Conservation (phyloP, 192 early-diverging fungal species). For the Coemansia sp. region DNA sequence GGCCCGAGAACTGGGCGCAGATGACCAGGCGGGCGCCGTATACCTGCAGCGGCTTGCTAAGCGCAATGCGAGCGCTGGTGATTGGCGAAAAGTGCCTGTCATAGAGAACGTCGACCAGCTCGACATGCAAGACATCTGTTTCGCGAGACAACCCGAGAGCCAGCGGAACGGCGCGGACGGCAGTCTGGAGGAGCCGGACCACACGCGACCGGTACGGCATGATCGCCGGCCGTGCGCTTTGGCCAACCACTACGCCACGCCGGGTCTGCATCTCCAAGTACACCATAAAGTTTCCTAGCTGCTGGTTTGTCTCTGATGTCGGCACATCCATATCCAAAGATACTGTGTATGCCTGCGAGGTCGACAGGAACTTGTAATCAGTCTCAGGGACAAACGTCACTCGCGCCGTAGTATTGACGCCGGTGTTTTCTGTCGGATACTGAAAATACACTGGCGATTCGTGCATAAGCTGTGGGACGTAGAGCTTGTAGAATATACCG, state of each 20-base stretch:
- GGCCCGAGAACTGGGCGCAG: conserved; percentile 64
- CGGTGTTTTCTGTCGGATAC: conserved; percentile 25
- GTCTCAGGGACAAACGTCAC: conserved; percentile 28
- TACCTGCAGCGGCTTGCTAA: conserved; percentile 60
- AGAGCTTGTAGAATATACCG: conserved; percentile 60
- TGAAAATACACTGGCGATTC: conserved; percentile 60
- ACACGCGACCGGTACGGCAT: conserved; percentile 31
- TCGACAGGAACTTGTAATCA: conserved; percentile 49
- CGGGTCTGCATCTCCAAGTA: conserved; percentile 53
- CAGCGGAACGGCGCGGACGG: conserved; percentile 47
- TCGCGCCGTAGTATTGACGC: conserved; percentile 21
- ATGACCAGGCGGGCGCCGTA: conserved; percentile 54
- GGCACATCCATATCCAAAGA: conserved; percentile 61
- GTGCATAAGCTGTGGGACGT: conserved; percentile 62
- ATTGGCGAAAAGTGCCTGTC: conserved; percentile 55
- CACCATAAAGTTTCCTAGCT: conserved; percentile 71
- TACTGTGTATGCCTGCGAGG: conserved; percentile 63
- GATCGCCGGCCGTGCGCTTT: conserved; percentile 55
- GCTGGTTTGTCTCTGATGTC: conserved; percentile 59
- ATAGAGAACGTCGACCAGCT: conserved; percentile 57
- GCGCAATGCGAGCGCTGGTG: conserved; percentile 48
- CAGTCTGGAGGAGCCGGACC: conserved; percentile 16
- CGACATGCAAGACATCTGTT: conserved; percentile 46
- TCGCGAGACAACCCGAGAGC: conserved; percentile 53
- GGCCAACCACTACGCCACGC: conserved; percentile 30